A percentile compares a stretch with the other conserved stretches of the same genome.
These are phyloP conservation scores for Leptographium procerum DNA, from an alignment of 2,329 filamentous ascomycete species.

Conservation along the genomic window DNA sequence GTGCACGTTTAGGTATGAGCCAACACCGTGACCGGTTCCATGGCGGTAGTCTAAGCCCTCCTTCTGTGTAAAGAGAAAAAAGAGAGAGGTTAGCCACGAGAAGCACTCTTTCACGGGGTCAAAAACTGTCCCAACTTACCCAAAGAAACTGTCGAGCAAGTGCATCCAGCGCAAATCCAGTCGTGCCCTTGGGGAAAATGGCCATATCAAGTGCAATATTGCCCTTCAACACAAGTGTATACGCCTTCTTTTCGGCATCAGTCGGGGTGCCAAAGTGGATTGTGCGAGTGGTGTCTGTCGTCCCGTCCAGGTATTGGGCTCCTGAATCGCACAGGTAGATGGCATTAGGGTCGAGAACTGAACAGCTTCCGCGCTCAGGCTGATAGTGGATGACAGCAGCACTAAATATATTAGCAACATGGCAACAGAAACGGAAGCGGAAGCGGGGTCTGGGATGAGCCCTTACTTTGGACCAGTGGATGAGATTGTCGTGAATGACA, in stretches of 20 bases:
- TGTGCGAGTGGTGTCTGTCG: constrained; percentile 89
- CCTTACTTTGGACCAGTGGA: constrained; percentile 69
- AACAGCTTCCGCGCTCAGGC: constrained; percentile 71
- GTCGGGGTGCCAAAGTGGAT: constrained; percentile 83
- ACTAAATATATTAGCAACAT: constrained; percentile 32
- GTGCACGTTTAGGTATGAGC: constrained; percentile 91
- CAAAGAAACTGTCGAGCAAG: constrained; percentile 86
- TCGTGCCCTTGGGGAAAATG: constrained; percentile 90
- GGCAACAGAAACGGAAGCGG: background rate
- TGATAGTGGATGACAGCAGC: constrained; percentile 95
- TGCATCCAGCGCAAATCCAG: constrained; percentile 79
- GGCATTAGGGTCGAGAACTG: constrained; percentile 69
- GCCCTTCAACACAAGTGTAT: constrained; percentile 90
- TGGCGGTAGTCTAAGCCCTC: constrained; percentile 91
- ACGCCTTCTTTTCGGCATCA: constrained; percentile 73
- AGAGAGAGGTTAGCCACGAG: background rate
- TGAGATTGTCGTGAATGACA: constrained; percentile 94
- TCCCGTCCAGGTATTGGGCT: constrained; percentile 91
- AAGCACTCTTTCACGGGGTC: background rate
- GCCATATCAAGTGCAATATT: constrained; percentile 79
- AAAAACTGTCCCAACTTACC: constrained; percentile 38
- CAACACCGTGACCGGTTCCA: constrained; percentile 91
- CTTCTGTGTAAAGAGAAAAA: constrained; percentile 25
- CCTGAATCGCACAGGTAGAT: constrained; percentile 96
- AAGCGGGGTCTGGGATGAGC: background rate